A percentile compares a stretch with the other conserved stretches of the same genome.
phyloP scores from a whole-genome alignment of 805 yeast species.

The Wickerhamiella parazyma region DNA sequence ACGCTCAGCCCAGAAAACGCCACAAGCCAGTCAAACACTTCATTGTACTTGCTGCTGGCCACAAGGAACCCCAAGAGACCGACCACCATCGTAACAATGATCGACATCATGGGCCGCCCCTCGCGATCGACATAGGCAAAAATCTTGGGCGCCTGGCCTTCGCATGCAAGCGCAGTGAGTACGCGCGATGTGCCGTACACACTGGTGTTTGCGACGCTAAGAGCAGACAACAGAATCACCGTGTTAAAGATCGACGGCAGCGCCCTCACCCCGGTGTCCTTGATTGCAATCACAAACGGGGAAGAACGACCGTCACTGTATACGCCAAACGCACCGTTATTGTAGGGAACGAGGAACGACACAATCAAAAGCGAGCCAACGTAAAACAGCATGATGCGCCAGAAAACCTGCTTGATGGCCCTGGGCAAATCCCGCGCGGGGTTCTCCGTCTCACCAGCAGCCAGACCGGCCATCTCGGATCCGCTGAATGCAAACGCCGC shows the following conservation, averaged over 20 bases:
- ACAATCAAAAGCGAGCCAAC: constrained; percentile 39
- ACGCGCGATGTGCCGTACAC: constrained; percentile 57
- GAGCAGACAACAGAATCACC: constrained; percentile 48
- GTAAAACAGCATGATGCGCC: constrained; percentile 63
- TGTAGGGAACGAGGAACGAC: constrained; percentile 57
- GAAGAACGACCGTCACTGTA: constrained; percentile 49
- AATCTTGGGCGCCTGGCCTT: constrained; percentile 44
- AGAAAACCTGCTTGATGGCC: constrained; percentile 67
- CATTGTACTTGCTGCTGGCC: constrained; percentile 29
- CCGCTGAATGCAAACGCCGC: constrained; percentile 68
- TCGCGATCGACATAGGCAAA: constrained; percentile 51
- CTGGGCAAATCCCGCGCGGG: constrained; percentile 54
- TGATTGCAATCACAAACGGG: constrained; percentile 57
- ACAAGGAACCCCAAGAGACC: constrained; percentile 44
- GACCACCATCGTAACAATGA: constrained; percentile 30
- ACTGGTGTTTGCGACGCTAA: constrained; percentile 57
- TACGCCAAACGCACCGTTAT: constrained; percentile 34
- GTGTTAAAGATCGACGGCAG: constrained; percentile 57
- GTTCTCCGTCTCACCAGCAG: constrained; percentile 60
- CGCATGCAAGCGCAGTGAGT: constrained; percentile 49
- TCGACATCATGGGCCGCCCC: constrained; percentile 61
- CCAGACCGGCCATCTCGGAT: constrained; percentile 55
- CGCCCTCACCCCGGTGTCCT: constrained; percentile 47
- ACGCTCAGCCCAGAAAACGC: constrained; percentile 18
- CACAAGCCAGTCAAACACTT: constrained; percentile 20